These are phyloP conservation scores for Paratrimastix pyriformis DNA, from an alignment of 78 protist genomes.

Conservation along the genomic window DNA sequence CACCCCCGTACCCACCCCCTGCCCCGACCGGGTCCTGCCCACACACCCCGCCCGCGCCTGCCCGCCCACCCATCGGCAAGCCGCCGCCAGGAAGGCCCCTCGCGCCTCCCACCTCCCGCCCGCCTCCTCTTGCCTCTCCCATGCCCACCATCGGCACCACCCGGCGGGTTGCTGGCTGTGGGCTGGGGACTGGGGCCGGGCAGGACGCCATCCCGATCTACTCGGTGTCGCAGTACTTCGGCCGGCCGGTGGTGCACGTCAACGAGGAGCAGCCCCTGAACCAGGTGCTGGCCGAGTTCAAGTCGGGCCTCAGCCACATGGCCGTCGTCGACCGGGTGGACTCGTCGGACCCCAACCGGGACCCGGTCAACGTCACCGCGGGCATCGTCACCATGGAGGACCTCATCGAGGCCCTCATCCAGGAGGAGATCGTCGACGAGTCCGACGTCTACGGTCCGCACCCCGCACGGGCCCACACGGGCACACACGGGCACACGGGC, in stretches of 20 bases:
- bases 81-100: too few relatives aligned
- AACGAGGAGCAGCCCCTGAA: slow-evolving; percentile 37
- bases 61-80: too few relatives aligned
- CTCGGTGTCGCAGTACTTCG: slow-evolving; percentile 8
- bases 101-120: too few relatives aligned
- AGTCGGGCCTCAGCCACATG: slow-evolving; percentile 58
- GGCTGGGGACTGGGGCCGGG: too few relatives aligned
- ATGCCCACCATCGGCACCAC: too few relatives aligned
- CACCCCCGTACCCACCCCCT: not conserved
- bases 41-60: too few relatives aligned
- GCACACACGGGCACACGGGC: too few relatives aligned
- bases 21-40: not conserved
- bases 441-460: not conserved
- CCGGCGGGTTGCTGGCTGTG: too few relatives aligned
- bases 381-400: slow-evolving; percentile 83
- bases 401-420: slow-evolving; percentile 42
- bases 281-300: slow-evolving; percentile 54
- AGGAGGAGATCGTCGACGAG: slow-evolving; percentile 58
- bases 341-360: too few relatives aligned
- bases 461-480: too few relatives aligned
- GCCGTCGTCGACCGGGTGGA: slow-evolving; percentile 41
- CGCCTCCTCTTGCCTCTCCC: too few relatives aligned
- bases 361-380: slow-evolving; percentile 62
- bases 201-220: slow-evolving; percentile 20
- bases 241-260: slow-evolving; percentile 26